These are phyloP conservation scores for Pythium inflatum DNA, from an alignment of 352 stramenopile species.

Conservation along the genomic window DNA sequence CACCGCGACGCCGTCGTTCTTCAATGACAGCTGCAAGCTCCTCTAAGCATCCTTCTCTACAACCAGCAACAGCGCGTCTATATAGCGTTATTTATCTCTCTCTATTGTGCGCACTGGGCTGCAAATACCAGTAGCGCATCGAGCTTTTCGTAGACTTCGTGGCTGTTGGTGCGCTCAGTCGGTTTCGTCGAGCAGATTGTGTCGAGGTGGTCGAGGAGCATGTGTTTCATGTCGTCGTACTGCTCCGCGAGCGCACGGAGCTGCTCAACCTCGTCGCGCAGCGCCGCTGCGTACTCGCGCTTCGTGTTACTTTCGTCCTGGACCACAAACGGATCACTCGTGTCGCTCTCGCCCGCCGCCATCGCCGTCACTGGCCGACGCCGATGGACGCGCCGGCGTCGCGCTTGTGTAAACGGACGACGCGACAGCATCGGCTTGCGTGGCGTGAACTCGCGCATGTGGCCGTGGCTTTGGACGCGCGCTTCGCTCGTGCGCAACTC, in stretches of 20 bases:
- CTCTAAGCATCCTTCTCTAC: constrained; percentile 23
- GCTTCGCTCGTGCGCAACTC: constrained; percentile 44
- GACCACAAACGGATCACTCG: constrained; percentile 4
- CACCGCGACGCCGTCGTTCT: constrained; percentile 33
- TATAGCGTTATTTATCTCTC: constrained; percentile 5
- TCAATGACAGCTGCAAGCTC: constrained; percentile 51
- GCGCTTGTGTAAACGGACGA: background rate
- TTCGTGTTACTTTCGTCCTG: constrained; percentile 14
- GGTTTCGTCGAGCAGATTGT: constrained; percentile 55
- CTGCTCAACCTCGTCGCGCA: constrained; percentile 48
- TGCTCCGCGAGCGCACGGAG: constrained; percentile 47
- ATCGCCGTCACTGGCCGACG: background rate
- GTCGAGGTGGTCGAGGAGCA: constrained; percentile 64
- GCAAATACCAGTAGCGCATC: constrained; percentile 52
- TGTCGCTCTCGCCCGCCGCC: background rate
- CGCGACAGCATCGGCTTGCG: constrained; percentile 29
- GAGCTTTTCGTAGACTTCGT: constrained; percentile 66
- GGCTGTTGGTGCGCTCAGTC: constrained; percentile 43
- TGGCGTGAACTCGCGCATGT: constrained; percentile 53
- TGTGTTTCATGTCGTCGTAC: constrained; percentile 60
- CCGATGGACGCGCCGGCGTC: background rate
- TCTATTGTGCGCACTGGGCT: constrained; percentile 30
- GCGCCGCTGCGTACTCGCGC: constrained; percentile 40
- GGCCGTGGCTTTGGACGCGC: constrained; percentile 48
- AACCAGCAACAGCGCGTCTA: background rate